These are phyloP conservation scores for Ailanthus altissimus DNA, from an alignment of 345 rosid species.

Conservation along the genomic window DNA sequence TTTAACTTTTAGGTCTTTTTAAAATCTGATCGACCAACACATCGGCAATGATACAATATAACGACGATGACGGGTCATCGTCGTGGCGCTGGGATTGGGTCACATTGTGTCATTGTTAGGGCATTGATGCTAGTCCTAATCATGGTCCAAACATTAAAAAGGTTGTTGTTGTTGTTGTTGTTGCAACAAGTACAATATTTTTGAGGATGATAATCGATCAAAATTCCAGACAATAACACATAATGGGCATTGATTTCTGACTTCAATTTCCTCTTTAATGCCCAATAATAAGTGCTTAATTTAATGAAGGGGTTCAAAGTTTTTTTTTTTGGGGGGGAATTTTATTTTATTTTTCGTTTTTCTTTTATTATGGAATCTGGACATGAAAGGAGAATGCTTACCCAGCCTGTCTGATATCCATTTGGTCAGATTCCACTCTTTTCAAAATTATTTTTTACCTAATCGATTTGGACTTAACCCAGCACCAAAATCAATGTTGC, in stretches of 20 bases:
- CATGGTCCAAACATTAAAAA: background rate
- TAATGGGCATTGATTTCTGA: slow-evolving; percentile 14
- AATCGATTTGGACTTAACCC: slow-evolving; percentile 28
- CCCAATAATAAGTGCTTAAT: slow-evolving; percentile 11
- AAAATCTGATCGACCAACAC: slow-evolving; percentile 15
- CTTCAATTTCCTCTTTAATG: slow-evolving; percentile 12
- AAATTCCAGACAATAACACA: slow-evolving; percentile 36
- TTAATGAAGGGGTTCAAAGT: slow-evolving; percentile 9
- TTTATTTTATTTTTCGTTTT: too few species aligned
- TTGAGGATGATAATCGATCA: background rate
- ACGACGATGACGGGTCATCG: slow-evolving; percentile 10
- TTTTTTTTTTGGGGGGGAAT: too few species aligned
- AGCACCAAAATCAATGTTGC: slow-evolving; percentile 43
- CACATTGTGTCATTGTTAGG: background rate
- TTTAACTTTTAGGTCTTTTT: background rate
- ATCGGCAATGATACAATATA: slow-evolving; percentile 17
- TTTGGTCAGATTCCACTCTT: slow-evolving; percentile 34
- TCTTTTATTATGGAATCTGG: slow-evolving; percentile 24
- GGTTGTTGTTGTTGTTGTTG: background rate
- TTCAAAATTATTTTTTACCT: slow-evolving; percentile 32
- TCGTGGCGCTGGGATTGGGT: slow-evolving; percentile 1
- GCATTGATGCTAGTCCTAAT: background rate
- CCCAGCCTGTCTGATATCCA: slow-evolving; percentile 35
- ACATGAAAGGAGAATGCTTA: slow-evolving; percentile 23
- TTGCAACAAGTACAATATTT: slow-evolving; percentile 1